These are phyloP conservation scores for Gossypium sturtianum DNA, from an alignment of 345 rosid species.

Conservation along the genomic window DNA sequence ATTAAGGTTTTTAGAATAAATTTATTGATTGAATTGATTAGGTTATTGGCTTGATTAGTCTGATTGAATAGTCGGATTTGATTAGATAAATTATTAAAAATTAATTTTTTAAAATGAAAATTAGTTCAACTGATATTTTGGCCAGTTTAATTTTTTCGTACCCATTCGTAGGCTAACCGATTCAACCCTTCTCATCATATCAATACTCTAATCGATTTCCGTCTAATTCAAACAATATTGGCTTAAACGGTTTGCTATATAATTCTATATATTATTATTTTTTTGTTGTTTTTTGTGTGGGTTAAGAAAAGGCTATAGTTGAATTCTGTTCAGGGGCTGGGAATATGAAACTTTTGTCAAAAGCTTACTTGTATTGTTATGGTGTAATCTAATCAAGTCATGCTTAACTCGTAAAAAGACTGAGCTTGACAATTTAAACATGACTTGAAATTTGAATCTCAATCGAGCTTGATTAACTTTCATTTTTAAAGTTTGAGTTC, in stretches of 20 bases:
- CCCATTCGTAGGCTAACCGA: too few species aligned
- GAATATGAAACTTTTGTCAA: slow-evolving; percentile 7
- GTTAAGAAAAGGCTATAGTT: background rate
- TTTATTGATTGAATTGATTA: too few species aligned
- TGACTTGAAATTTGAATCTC: background rate
- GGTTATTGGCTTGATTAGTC: too few species aligned
- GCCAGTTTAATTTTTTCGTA: too few species aligned
- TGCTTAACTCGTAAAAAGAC: background rate
- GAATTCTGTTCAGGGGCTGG: background rate
- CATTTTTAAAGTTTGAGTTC: background rate
- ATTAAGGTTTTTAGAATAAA: too few species aligned
- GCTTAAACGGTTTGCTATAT: background rate
- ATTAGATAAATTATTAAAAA: too few species aligned
- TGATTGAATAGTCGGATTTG: too few species aligned
- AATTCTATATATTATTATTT: background rate
- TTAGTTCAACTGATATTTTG: too few species aligned
- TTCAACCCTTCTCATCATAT: too few species aligned
- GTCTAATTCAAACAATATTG: too few species aligned
- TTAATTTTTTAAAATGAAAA: too few species aligned
- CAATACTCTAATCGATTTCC: too few species aligned
- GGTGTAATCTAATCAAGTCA: background rate
- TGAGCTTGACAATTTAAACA: background rate
- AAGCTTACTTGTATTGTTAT: background rate
- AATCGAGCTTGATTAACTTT: background rate
- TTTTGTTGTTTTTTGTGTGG: background rate